phyloP scores from a whole-genome alignment of 2,329 filamentous ascomycete genomes.

The Exutisphaerella laricina region DNA sequence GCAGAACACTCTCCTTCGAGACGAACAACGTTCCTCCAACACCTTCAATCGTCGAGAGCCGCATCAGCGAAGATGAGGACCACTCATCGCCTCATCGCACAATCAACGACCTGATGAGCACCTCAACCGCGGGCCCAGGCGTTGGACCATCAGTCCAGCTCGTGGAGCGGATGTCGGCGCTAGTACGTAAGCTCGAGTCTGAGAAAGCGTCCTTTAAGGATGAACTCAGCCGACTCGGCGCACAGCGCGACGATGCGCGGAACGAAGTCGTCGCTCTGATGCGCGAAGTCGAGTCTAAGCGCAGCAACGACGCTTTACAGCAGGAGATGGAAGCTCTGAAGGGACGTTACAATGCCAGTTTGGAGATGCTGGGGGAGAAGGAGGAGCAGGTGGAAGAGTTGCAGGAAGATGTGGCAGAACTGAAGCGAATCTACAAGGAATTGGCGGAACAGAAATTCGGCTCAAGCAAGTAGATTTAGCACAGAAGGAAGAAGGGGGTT shows the following conservation, averaged over 20 bases:
- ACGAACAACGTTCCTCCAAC: constrained; percentile 35
- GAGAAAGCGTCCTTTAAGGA: constrained; percentile 88
- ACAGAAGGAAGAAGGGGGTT: too few species aligned
- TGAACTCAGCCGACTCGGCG: constrained; percentile 70
- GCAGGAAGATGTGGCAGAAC: constrained; percentile 77
- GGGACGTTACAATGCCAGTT: constrained; percentile 76
- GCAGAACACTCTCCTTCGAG: constrained; percentile 37
- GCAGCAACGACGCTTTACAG: constrained; percentile 59
- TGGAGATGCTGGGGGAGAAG: constrained; percentile 96
- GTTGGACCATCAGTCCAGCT: constrained; percentile 91
- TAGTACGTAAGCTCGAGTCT: constrained; percentile 81
- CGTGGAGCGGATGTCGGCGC: constrained; percentile 91
- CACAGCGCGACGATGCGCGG: constrained; percentile 89
- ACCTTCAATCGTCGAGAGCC: constrained; percentile 46
- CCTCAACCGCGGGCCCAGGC: constrained; percentile 64
- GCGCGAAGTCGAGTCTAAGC: constrained; percentile 72
- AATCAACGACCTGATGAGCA: constrained; percentile 49
- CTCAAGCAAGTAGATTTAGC: too few species aligned
- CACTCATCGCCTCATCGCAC: constrained; percentile 62
- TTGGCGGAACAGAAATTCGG: constrained; percentile 60
- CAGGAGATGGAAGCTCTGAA: constrained; percentile 63
- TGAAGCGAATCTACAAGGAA: constrained; percentile 95
- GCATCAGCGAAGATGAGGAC: constrained; percentile 48
- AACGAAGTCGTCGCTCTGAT: constrained; percentile 85
- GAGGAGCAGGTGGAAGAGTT: constrained; percentile 92